These are phyloP conservation scores for Beauveria sp. DNA, from an alignment of 2,329 filamentous ascomycete species.

Conservation along the genomic window DNA sequence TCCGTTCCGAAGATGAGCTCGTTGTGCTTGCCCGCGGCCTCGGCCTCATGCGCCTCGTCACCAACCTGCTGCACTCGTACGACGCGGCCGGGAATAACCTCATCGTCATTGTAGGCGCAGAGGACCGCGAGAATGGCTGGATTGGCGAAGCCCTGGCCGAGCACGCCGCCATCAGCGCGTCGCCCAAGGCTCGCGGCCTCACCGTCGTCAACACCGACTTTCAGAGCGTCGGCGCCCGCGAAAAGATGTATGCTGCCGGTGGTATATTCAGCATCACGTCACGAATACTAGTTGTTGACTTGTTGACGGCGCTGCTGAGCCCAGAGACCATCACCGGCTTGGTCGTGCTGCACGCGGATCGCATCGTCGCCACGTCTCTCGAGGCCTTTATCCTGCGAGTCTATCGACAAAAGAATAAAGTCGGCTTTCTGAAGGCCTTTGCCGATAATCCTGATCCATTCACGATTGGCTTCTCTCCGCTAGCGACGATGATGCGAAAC, in stretches of 20 bases:
- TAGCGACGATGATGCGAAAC: constrained; percentile 81
- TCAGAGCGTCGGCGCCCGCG: constrained; percentile 76
- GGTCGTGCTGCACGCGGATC: constrained; percentile 81
- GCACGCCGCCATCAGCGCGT: constrained; percentile 83
- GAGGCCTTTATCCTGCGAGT: constrained; percentile 94
- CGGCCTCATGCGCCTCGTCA: constrained; percentile 82
- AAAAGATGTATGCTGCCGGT: constrained; percentile 84
- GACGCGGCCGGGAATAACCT: constrained; percentile 93
- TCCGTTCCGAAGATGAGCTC: constrained; percentile 85
- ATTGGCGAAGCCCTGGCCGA: constrained; percentile 93
- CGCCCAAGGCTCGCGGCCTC: constrained; percentile 73
- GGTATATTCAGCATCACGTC: constrained; percentile 96
- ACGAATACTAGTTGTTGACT: constrained; percentile 86
- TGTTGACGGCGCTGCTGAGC: constrained; percentile 75
- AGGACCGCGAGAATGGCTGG: constrained; percentile 92
- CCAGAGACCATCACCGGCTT: constrained; percentile 81
- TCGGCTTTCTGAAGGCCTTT: constrained; percentile 90
- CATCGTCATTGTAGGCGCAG: constrained; percentile 79
- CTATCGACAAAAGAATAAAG: constrained; percentile 90
- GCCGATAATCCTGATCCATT: constrained; percentile 91
- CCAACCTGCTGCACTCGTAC: constrained; percentile 94
- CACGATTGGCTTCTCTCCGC: constrained; percentile 75
- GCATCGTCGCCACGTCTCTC: constrained; percentile 73
- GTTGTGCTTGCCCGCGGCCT: constrained; percentile 87
- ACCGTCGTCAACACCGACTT: constrained; percentile 91